These are phyloP conservation scores for Hondaea fermentalgiana DNA, from an alignment of 108 stramenopile species.

Conservation along the genomic window DNA sequence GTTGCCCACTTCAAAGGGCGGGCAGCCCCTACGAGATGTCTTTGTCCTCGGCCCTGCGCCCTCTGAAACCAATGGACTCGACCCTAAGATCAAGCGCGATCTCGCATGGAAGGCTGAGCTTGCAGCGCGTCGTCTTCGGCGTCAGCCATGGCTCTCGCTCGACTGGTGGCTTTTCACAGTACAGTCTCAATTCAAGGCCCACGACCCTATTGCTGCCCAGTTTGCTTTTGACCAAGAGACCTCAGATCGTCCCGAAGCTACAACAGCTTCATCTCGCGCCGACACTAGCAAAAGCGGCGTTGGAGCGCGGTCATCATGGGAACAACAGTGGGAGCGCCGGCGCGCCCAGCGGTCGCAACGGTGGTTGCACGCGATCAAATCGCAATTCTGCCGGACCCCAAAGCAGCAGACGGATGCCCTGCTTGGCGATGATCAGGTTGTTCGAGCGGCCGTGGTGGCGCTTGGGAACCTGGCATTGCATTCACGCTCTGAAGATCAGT, in stretches of 20 bases:
- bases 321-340: neutral
- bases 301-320: neutral
- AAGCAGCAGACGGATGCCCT: neutral
- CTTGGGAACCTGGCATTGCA: neutral
- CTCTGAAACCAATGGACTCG: neutral
- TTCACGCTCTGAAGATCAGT: neutral
- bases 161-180: neutral
- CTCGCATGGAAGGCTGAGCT: neutral
- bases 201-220: neutral
- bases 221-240: neutral
- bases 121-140: neutral
- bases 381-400: neutral
- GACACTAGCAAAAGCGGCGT: neutral
- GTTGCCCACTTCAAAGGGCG: neutral
- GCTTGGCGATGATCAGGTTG: neutral
- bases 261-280: neutral
- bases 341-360: neutral
- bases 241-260: neutral
- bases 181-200: neutral
- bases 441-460: neutral
- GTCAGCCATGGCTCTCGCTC: neutral
- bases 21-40: neutral
- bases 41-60: neutral
- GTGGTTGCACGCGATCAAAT: neutral
- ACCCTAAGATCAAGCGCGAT: neutral